Conservation (phyloP, 371 early-diverging fungal genomes). For the Gilbertella persicaria region DNA sequence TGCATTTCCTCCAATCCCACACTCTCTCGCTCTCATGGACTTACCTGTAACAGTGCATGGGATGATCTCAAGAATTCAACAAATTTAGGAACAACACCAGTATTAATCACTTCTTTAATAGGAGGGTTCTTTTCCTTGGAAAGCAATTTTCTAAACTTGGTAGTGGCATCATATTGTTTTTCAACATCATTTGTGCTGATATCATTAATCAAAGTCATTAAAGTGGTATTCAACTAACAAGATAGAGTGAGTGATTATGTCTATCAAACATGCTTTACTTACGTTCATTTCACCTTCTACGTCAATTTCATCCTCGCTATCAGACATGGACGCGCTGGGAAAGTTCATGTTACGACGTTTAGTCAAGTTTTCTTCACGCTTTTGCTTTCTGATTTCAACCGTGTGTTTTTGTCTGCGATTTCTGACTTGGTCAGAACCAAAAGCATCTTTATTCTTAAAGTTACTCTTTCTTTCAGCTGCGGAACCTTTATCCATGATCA, state of each 20-base stretch:
- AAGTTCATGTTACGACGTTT: constrained; percentile 89
- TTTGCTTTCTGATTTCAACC: constrained; percentile 94
- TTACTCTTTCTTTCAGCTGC: constrained; percentile 32
- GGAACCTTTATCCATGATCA: constrained; percentile 22
- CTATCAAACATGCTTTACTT: constrained; percentile 4
- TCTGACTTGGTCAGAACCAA: constrained; percentile 39
- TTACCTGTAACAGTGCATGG: constrained; percentile 88
- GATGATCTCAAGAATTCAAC: constrained; percentile 89
- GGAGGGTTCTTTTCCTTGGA: constrained; percentile 99
- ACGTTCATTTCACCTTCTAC: constrained; percentile 53
- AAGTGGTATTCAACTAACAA: constrained; percentile 19
- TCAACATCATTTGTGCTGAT: constrained; percentile 81
- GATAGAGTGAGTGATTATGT: neutral
- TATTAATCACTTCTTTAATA: constrained; percentile 95
- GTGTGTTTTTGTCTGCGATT: constrained; percentile 45
- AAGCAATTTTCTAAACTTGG: constrained; percentile 94
- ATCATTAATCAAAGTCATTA: constrained; percentile 64
- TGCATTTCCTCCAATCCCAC: neutral
- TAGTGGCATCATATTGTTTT: constrained; percentile 83
- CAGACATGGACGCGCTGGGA: constrained; percentile 57
- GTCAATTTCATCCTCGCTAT: constrained; percentile 80
- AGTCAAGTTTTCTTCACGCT: constrained; percentile 91
- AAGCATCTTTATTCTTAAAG: constrained; percentile 43
- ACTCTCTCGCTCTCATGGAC: neutral
- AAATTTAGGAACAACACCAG: constrained; percentile 95